phyloP scores from a whole-genome alignment of 805 yeast genomes.

The Zygoascus bituminiphila region DNA sequence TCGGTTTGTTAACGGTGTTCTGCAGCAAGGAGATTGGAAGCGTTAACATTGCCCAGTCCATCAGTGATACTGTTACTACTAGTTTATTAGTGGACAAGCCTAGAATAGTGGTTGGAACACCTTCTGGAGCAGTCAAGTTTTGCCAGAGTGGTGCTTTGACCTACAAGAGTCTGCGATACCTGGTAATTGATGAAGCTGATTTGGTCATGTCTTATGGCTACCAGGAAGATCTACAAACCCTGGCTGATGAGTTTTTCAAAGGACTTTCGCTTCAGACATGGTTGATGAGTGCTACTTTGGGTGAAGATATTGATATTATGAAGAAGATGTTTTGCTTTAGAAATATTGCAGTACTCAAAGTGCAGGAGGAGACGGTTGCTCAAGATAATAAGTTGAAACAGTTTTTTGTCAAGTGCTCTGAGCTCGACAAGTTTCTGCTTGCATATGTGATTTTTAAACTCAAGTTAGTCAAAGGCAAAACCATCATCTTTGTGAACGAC shows the following conservation, averaged over 20 bases:
- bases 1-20: slow-evolving; percentile 59
- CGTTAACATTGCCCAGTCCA: slow-evolving; percentile 58
- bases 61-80: slow-evolving; percentile 61
- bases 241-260: slow-evolving; percentile 58
- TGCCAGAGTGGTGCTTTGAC: slow-evolving; percentile 39
- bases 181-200: slow-evolving; percentile 95
- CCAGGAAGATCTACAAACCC: slow-evolving; percentile 66
- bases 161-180: slow-evolving; percentile 49
- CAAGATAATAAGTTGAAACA: slow-evolving; percentile 57
- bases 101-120: slow-evolving; percentile 79
- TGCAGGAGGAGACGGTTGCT: slow-evolving; percentile 51
- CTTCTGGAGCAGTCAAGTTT: slow-evolving; percentile 58
- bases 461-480: slow-evolving; percentile 81
- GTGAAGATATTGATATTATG: slow-evolving; percentile 72
- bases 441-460: slow-evolving; percentile 89
- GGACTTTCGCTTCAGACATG: slow-evolving; percentile 64
- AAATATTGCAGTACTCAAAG: slow-evolving; percentile 68
- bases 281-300: slow-evolving; percentile 92
- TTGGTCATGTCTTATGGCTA: slow-evolving; percentile 84
- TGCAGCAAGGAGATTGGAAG: slow-evolving; percentile 59
- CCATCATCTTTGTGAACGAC: slow-evolving; percentile 82
- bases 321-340: slow-evolving; percentile 71
- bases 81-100: slow-evolving; percentile 69
- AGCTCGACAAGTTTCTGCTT: slow-evolving; percentile 83
- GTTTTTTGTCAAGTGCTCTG: slow-evolving; percentile 77